Conservation (phyloP, 139 green algal genomes). For the Auxenochlorella pyrenoidosa region DNA sequence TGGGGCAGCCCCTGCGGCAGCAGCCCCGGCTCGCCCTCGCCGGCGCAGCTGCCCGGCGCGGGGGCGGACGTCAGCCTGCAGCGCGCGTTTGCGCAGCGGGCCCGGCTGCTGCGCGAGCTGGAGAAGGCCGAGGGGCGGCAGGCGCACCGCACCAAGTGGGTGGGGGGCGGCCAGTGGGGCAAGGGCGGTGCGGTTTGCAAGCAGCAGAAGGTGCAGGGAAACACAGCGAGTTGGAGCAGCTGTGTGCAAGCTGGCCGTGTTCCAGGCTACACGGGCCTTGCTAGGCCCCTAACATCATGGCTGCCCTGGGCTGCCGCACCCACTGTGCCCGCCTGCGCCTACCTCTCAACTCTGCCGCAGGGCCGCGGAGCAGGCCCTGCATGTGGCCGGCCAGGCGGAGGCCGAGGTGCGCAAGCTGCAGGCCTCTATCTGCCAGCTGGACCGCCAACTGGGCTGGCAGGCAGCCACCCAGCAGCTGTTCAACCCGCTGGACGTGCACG, state of each 20-base stretch:
- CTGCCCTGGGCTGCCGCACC: no score
- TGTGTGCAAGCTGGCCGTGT: no score
- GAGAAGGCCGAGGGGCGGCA: constrained; percentile 56
- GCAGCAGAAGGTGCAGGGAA: no score
- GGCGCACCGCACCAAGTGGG: constrained; percentile 51
- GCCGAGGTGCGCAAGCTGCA: constrained; percentile 64
- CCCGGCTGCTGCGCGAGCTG: constrained; percentile 71
- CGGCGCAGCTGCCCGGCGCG: background rate
- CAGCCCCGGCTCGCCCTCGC: background rate
- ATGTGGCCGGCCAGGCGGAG: constrained; percentile 47
- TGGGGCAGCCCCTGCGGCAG: background rate
- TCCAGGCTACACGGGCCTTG: no score
- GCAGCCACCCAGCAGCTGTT: constrained; percentile 22
- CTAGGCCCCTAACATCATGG: no score
- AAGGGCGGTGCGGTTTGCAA: no score
- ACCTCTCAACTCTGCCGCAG: background rate
- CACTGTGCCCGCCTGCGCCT: background rate
- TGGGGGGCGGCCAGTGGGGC: background rate
- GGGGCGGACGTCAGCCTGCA: constrained; percentile 26
- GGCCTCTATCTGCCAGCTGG: constrained; percentile 60
- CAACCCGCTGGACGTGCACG: background rate
- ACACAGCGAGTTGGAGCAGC: no score
- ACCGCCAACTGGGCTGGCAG: constrained; percentile 37
- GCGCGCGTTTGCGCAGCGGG: constrained; percentile 64
- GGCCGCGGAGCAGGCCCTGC: constrained; percentile 46